phyloP scores from a whole-genome alignment of 2,329 filamentous ascomycete genomes.

The Pyricularia pennisetigena region DNA sequence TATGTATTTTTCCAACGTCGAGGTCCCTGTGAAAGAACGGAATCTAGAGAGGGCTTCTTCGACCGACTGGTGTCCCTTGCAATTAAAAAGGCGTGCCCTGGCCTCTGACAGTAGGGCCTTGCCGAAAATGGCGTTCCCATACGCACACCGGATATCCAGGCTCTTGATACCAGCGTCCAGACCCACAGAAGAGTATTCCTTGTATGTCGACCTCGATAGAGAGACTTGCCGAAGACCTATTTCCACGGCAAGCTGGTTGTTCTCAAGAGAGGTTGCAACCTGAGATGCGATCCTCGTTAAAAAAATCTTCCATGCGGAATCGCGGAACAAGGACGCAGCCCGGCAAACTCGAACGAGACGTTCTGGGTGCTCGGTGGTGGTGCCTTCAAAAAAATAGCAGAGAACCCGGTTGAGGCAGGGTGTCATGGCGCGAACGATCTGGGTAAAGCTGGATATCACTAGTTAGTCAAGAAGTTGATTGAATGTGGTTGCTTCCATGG shows the following conservation, averaged over 20 bases:
- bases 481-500: background rate
- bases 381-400: background rate
- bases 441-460: background rate
- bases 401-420: background rate
- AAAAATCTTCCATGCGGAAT: background rate
- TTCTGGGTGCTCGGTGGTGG: background rate
- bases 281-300: background rate
- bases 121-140: background rate
- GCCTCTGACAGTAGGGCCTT: background rate
- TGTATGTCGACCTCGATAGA: background rate
- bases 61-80: background rate
- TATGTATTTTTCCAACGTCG: background rate
- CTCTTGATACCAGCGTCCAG: background rate
- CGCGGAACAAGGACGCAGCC: background rate
- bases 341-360: background rate
- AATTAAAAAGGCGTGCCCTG: background rate
- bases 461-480: background rate
- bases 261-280: background rate
- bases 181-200: background rate
- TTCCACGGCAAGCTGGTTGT: background rate
- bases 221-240: background rate
- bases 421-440: background rate
- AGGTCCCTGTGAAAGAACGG: background rate
- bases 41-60: background rate
- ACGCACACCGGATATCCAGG: background rate